Evolutionary conservation across 2,329 filamentous ascomycete genomes (phyloP), one percentile per base, ranked within the genome.

Genomic region (Remersonia thermophila): DNA sequence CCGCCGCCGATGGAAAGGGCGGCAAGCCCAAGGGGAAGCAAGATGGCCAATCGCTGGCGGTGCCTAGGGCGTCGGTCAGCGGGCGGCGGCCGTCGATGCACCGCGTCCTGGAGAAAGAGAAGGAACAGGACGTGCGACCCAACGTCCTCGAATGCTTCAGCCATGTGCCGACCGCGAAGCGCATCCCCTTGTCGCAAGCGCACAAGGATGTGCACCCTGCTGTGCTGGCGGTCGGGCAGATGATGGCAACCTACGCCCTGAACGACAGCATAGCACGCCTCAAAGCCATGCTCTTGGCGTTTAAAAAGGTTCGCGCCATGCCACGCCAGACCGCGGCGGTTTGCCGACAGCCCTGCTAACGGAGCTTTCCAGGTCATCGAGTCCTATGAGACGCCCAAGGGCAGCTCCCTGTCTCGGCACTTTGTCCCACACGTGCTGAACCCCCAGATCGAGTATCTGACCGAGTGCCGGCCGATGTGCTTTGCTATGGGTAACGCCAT

Each of bases 401-500:
- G 82, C 28, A 86, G 80, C 39, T 87, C 86, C 28, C 73, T 98
- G 29, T 82, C 86, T 14, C 80, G 91, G 25, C 87, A 98, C 63
- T 78, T 98, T 50, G 91, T 85, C 23, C 82, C 83, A 9, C 85
- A 96, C 58, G 78, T 85, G 45, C 76, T 98, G 41, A 91, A 86
- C 52, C 84, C 87, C 27, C 91, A 98, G 60, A 95, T 98, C 53
- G 86, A 93, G 46, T 95, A 93, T 54, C 72, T 98, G 42, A 83
- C 84, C 41, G 85, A 85, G 47, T 95, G 87, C 54, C 79, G 91
- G n/a, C 87, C 91, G 25, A 83, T 98, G 61, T 93, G 84, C 47
- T 91, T 94, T 59, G 85, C 84, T 43, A 94, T 96, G 79, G 91
- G 91, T 42, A 98, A 96, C 57, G 86, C 86, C 26, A 93, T 98